These are phyloP conservation scores for Yamadazyma olivae DNA, from an alignment of 805 yeast species.

Conservation along the genomic window DNA sequence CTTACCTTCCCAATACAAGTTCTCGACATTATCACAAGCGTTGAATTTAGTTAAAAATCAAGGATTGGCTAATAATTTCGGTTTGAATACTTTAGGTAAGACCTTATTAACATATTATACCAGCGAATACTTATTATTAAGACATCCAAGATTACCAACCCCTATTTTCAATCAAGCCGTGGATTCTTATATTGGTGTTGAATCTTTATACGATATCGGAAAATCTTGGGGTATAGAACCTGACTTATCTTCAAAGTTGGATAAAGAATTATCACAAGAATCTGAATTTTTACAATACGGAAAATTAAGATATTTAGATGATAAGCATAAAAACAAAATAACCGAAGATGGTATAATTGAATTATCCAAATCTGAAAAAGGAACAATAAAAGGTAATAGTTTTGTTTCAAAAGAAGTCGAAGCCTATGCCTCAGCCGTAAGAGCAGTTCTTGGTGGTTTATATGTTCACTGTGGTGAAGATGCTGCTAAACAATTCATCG, in stretches of 20 bases:
- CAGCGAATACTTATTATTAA: slow-evolving; percentile 66
- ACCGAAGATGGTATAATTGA: slow-evolving; percentile 51
- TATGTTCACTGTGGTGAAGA: slow-evolving; percentile 70
- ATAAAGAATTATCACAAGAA: slow-evolving; percentile 66
- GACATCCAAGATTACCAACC: slow-evolving; percentile 88
- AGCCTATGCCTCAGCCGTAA: slow-evolving; percentile 67
- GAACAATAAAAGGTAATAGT: slow-evolving; percentile 13
- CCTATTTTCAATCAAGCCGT: slow-evolving; percentile 72
- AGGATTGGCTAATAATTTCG: slow-evolving; percentile 67
- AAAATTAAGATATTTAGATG: slow-evolving; percentile 51
- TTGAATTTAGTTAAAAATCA: slow-evolving; percentile 54
- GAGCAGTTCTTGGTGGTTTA: slow-evolving; percentile 80
- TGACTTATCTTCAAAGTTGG: slow-evolving; percentile 61
- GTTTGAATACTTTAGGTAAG: slow-evolving; percentile 80
- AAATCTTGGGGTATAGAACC: slow-evolving; percentile 85
- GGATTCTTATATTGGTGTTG: slow-evolving; percentile 69
- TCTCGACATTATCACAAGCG: slow-evolving; percentile 74
- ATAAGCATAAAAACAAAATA: slow-evolving; percentile 25
- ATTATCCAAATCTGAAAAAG: slow-evolving; percentile 24
- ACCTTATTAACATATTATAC: slow-evolving; percentile 72
- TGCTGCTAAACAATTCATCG: slow-evolving; percentile 64
- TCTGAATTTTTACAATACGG: slow-evolving; percentile 68
- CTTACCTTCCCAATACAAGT: slow-evolving; percentile 54
- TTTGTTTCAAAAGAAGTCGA: slow-evolving; percentile 36
- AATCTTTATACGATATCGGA: slow-evolving; percentile 64